Base-by-base conservation (phyloP, 2,329 filamentous ascomycete species). In the Pseudogymnoascus sp. region DNA sequence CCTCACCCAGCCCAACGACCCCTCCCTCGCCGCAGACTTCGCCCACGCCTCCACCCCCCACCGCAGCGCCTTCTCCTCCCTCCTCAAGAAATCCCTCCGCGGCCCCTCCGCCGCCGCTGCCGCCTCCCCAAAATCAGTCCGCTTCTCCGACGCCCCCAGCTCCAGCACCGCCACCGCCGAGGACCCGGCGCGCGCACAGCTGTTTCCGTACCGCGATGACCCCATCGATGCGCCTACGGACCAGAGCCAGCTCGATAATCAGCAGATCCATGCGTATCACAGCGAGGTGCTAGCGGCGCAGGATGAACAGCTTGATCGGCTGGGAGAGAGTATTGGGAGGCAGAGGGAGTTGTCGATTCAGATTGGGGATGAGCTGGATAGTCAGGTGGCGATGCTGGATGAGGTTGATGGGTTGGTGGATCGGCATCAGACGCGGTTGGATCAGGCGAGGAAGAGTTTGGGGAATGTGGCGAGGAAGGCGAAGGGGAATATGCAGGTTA, bases 311-410 rank as follows among this genome's bases (percentile, higher is more conserved):
- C 82, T 99, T n/a, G 93, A 98, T 74, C 82, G 84, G 8, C 79
- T 99, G 3, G 91, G 93, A n/a, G 85, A 87, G 71, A 91, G 86
- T 64, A 97, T 99, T 69, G 84, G 90, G 3, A 85, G 95, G 40
- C 95, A 98, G 79, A 83, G 96, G 60, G 91, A 98, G 78, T 81
- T 99, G 66, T 93, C 89, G 73, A 96, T 97, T 79, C 91, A 95
- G 78, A 98, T 99, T 71, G 93, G 95, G 31, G 90, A 97, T 74
- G 95, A 99, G 80, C 82, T 99, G 37, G 95, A 98, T 70, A 89
- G 87, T 69, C 95, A 99, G 71, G 89, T 96, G 38, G 82, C 89
- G 69, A 81, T 99, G 80, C 81, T 99, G 31, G 93, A 97, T 74
- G 93, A 96, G 70, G 86, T 96, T 50, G 95, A 98, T 72, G 83